Evolutionary conservation across 2,329 filamentous ascomycete genomes (phyloP), one percentile per base, ranked within the genome.

Genomic region (Penicillium palitans): DNA sequence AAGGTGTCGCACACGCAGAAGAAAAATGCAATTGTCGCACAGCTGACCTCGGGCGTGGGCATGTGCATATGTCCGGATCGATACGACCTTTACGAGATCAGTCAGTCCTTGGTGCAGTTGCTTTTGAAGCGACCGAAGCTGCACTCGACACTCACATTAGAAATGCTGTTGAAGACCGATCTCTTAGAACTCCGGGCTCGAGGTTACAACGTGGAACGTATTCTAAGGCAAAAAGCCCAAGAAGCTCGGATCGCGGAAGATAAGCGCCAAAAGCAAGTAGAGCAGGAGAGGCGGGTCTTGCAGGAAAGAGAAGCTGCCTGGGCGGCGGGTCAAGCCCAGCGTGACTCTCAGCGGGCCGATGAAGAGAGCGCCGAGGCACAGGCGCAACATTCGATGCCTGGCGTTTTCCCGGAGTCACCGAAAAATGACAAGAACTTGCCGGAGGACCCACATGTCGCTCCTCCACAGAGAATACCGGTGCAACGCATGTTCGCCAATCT

Each of bases 131-230:
- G 91, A 24, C 92, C 93, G 8, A 93, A 90, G 63, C 90, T 96
- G 68, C 90, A 96, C 70, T 92, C 93, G 2, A 91, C 91, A 55
- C 84, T 97, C 56, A 93, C 95, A 54, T 86, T 99, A 56, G 95
- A 98, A 75, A 93, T 91, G 53, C 89, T 99, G 62, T 79, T 99
- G 39, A 93, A 90, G 58, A 87, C 95, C 9, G 91, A 93, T 66
- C 81, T 99, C 25, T 84, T 90, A 47, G 88, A 93, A 52, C 79
- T 99, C 41, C 88, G 91, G 67, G 87, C 87, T 60, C 91, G 95
- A 63, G 95, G 95, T 2, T 98, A 97, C 80, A 98, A 99, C 66
- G 95, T 99, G 40, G 91, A 97, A 70, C 89, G 95, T 50, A 98
- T 99, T 61, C 81, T 99, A 24, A 86, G 91, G 39, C 89, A 89